phyloP scores from a whole-genome alignment of 305 asterid species.

The Fraxinus xanthoxyloides region DNA sequence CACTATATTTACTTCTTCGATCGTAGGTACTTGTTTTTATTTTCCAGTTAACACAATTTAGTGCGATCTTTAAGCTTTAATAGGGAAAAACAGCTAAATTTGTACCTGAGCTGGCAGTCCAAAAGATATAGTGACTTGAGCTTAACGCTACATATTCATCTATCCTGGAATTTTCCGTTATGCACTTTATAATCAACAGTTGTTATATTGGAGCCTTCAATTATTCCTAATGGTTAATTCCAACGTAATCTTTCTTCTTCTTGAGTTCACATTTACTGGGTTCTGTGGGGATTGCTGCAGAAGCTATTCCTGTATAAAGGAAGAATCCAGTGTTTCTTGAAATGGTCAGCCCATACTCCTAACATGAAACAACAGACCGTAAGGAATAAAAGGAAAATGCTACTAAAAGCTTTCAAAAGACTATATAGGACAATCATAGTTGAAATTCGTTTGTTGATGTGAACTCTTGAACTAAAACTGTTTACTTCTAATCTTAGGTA shows the following conservation, averaged over 20 bases:
- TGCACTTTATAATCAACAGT: background rate
- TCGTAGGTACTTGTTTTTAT: background rate
- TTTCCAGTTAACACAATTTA: background rate
- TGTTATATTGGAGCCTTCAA: background rate
- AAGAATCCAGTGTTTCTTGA: background rate
- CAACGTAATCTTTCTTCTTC: background rate
- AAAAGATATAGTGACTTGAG: background rate
- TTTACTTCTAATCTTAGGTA: background rate
- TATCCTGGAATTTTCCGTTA: background rate
- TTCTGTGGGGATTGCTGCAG: background rate
- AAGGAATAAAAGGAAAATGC: background rate
- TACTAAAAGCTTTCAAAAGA: background rate
- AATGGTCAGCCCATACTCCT: background rate
- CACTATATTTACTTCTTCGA: background rate
- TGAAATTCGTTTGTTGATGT: background rate
- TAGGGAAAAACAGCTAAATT: background rate
- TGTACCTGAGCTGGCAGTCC: background rate
- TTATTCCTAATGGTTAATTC: background rate
- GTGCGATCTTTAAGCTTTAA: background rate
- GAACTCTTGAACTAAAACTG: background rate
- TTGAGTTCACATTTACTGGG: background rate
- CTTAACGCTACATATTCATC: background rate
- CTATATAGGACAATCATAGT: background rate
- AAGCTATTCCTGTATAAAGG: background rate
- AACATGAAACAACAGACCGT: background rate